A percentile compares a stretch with the other conserved stretches of the same genome.
These are phyloP conservation scores for Ogataea glucozyma DNA, from an alignment of 805 yeast genomes.

Conservation along the genomic window DNA sequence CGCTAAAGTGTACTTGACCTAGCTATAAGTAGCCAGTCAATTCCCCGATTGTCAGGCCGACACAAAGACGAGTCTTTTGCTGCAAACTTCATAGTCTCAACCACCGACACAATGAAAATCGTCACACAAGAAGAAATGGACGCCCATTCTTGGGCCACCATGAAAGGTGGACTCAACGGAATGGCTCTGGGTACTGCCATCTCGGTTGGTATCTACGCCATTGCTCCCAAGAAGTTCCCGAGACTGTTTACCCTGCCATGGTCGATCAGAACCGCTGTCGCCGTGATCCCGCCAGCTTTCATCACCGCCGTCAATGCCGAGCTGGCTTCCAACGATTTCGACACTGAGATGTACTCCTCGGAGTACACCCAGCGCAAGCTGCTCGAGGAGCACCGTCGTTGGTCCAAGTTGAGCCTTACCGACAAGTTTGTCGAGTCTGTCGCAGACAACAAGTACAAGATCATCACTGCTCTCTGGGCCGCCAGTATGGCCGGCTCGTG, in stretches of 20 bases:
- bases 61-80: no score
- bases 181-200: slow-evolving; percentile 50
- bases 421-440: slow-evolving; percentile 53
- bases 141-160: slow-evolving; percentile 61
- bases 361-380: slow-evolving; percentile 40
- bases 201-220: slow-evolving; percentile 55
- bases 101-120: slow-evolving; percentile 62
- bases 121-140: slow-evolving; percentile 63
- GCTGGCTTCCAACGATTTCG: slow-evolving; percentile 67
- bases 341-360: slow-evolving; percentile 57
- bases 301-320: slow-evolving; percentile 68
- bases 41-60: no score
- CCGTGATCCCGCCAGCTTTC: slow-evolving; percentile 67
- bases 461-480: slow-evolving; percentile 77
- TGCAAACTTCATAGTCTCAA: no score
- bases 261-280: slow-evolving; percentile 62
- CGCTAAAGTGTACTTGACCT: no score
- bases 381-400: slow-evolving; percentile 50
- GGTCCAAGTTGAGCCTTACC: slow-evolving; percentile 48
- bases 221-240: slow-evolving; percentile 51
- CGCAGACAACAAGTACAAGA: slow-evolving; percentile 60
- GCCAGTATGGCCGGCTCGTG: slow-evolving; percentile 80
- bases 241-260: slow-evolving; percentile 47
- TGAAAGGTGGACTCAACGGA: slow-evolving; percentile 64
- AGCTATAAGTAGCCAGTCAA: no score